These are phyloP conservation scores for Magnolia officinalis DNA, from an alignment of 164 flowering plant genomes.

Conservation along the genomic window DNA sequence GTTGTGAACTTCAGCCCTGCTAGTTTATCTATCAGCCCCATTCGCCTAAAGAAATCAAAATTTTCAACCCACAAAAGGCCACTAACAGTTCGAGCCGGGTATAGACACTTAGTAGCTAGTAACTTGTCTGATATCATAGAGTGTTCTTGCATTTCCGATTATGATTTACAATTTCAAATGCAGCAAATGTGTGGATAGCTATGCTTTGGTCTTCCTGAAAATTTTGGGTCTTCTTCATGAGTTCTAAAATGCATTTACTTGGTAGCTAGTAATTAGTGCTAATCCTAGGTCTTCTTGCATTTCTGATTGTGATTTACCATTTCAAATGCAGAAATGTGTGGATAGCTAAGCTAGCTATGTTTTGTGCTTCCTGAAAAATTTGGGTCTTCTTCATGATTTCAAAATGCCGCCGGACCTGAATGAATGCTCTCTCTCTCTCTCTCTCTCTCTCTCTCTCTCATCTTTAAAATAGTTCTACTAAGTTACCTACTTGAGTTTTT, in stretches of 20 bases:
- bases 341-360: not conserved
- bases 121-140: not conserved
- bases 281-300: not conserved
- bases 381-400: not conserved
- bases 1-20: not conserved
- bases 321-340: not conserved
- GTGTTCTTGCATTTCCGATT: not conserved
- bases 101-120: not conserved
- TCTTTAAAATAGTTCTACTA: too few species aligned
- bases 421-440: too few species aligned
- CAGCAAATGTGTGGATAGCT: not conserved
- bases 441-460: too few species aligned
- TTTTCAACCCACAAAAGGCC: not conserved
- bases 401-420: too few species aligned
- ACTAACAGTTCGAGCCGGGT: slow-evolving; percentile 2
- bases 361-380: not conserved
- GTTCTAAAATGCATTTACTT: not conserved
- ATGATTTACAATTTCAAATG: not conserved
- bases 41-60: slow-evolving; percentile 3
- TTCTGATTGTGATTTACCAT: not conserved
- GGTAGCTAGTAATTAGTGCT: not conserved
- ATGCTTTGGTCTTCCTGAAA: not conserved
- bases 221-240: not conserved
- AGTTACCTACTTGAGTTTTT: too few species aligned
- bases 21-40: not conserved